phyloP scores from a whole-genome alignment of 192 early-diverging fungal species.

The Helicostylum pulchrum region DNA sequence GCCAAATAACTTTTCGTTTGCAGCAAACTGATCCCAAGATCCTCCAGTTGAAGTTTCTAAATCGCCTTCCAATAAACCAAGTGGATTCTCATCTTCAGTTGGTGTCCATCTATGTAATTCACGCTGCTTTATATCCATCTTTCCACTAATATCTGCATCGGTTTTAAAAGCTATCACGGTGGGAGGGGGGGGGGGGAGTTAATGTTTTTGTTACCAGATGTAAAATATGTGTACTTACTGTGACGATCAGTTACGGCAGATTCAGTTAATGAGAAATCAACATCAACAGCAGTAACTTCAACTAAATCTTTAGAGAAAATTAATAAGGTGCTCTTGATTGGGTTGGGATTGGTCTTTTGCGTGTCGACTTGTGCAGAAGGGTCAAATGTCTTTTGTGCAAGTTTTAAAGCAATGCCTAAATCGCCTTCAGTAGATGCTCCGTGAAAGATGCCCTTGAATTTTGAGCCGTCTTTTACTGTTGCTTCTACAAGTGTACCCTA shows the following conservation, averaged over 20 bases:
- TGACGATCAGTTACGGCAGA: conserved; percentile 39
- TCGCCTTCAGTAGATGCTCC: conserved; percentile 58
- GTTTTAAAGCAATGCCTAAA: conserved; percentile 59
- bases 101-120: conserved; percentile 87
- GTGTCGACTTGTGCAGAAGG: conserved; percentile 23
- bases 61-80: conserved; percentile 21
- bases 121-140: conserved; percentile 63
- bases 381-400: conserved; percentile 47
- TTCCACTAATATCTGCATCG: conserved; percentile 84
- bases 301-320: conserved; percentile 67
- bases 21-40: conserved; percentile 96
- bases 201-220: too few species aligned
- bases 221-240: conserved; percentile 30
- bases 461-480: conserved; percentile 51
- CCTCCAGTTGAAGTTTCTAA: conserved; percentile 19
- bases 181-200: too few species aligned
- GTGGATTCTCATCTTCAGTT: conserved; percentile 48
- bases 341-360: conserved; percentile 28
- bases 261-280: conserved; percentile 54
- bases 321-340: conserved; percentile 48
- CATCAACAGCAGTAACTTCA: conserved; percentile 45
- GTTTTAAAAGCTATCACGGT: conserved; percentile 72
- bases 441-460: conserved; percentile 71
- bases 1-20: conserved; percentile 91
- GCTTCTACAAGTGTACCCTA: conserved; percentile 68